Base-by-base conservation (phyloP, 768 basidiomycete genomes). In the Lepiota venenata region DNA sequence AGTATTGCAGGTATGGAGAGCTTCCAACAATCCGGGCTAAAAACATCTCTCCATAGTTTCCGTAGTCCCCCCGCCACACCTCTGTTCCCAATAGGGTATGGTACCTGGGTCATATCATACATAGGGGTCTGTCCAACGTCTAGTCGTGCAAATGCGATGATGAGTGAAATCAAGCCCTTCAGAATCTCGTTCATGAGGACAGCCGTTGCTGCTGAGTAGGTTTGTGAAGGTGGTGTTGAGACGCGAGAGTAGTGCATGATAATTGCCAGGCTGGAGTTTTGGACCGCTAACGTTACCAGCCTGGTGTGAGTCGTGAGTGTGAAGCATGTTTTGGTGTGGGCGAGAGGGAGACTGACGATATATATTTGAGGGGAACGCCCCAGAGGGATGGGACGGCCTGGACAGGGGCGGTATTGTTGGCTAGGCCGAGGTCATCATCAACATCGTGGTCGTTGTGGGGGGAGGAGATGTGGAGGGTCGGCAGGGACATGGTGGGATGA, bases 211-310 rank as follows among this genome's bases (percentile, higher is more conserved):
- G 96, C 90, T 35, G 91, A 95, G 69, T 98, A 98, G 2, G 85
- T 78, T 51, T 80, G 77, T 50, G 85, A 83, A 0, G 89, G 82
- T 2, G 90, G 77, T 15, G 84, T 82, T 9, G 89, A 87, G 49
- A 91, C 86, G 59, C 94, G 85, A 37, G 96, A 97, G 71, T 96
- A 91, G 74, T 97, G 94, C 91, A 98, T 95, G 67, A 98, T 88
- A 68, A 98, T 83, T 32, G 93, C 90, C 52, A 98, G 68, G 52
- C 84, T 74, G 18, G 93, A 93, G 72, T 98, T 98, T 74, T 98
- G 95, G 47, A 93, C 81, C 47, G 92, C 92, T 66, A 94, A 79
- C n/a, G 86, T 88, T 56, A 90, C 77, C 53, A 91, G 78, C 48
- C 89, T 91, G 27, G 15, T 39, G 47, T 3, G 32, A 8, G 32